These are phyloP conservation scores for Pyrenophora graminea DNA, from an alignment of 2,329 filamentous ascomycete species.

Conservation along the genomic window DNA sequence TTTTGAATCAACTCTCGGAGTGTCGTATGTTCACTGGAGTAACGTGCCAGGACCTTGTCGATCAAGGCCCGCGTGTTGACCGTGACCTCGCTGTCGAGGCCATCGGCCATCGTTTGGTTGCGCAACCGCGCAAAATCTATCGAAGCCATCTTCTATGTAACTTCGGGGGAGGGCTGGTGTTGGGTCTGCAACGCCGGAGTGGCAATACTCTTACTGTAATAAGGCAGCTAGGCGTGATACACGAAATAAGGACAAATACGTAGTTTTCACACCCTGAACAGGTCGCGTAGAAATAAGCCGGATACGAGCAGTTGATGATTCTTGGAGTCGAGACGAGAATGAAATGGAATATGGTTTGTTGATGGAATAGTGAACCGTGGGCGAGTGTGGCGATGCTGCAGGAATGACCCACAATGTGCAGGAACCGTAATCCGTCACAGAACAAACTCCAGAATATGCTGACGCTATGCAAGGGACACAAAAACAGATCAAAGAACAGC, in stretches of 20 bases:
- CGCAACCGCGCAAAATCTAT: constrained; percentile 70
- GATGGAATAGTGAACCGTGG: constrained; percentile 10
- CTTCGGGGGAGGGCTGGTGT: not conserved
- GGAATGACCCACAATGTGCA: constrained; percentile 24
- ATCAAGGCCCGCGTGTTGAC: constrained; percentile 96
- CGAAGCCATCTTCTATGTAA: constrained; percentile 32
- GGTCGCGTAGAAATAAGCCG: no score
- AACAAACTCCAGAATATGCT: constrained; percentile 26
- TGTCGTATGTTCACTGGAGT: constrained; percentile 90
- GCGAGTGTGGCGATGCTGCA: constrained; percentile 40
- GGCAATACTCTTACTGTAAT: not conserved
- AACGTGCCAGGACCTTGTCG: constrained; percentile 94
- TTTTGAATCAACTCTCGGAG: constrained; percentile 96
- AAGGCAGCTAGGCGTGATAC: not conserved
- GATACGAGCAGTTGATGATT: not conserved
- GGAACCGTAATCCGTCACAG: constrained; percentile 17
- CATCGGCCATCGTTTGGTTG: constrained; percentile 84
- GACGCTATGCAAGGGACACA: constrained; percentile 36
- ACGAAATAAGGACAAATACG: not conserved
- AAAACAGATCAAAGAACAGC: constrained; percentile 10
- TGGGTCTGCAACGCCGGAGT: not conserved
- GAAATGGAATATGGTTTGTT: not conserved
- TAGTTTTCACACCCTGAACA: no score
- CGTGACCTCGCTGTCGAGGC: constrained; percentile 95
- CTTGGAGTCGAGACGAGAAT: not conserved